These are phyloP conservation scores for Candida sanyaensis DNA, from an alignment of 1,139 yeast species.

Conservation along the genomic window DNA sequence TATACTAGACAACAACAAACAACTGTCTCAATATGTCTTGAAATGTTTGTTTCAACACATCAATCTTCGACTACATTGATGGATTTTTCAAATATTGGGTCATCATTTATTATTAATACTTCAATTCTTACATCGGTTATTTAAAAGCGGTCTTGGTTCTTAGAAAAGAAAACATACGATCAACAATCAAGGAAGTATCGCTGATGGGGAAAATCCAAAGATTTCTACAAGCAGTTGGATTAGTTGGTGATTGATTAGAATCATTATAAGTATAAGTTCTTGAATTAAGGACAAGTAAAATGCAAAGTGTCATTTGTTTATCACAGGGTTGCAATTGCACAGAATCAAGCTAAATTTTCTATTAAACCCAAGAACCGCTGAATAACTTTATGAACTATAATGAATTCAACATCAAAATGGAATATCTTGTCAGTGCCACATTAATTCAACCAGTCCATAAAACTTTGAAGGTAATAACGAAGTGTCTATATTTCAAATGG, in stretches of 20 bases:
- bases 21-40: too few relatives aligned
- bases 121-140: background rate
- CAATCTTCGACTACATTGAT: background rate
- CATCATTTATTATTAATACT: background rate
- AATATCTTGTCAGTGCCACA: too few relatives aligned
- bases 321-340: too few relatives aligned
- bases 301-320: slow-evolving; percentile 15
- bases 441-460: too few relatives aligned
- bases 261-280: slow-evolving; percentile 18
- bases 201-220: slow-evolving; percentile 20
- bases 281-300: slow-evolving; percentile 34
- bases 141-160: slow-evolving; percentile 5
- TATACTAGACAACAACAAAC: too few relatives aligned
- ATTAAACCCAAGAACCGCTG: too few relatives aligned
- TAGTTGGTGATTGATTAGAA: slow-evolving; percentile 11
- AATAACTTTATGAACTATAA: too few relatives aligned
- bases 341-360: too few relatives aligned
- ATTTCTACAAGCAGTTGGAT: slow-evolving; percentile 16
- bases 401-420: too few relatives aligned
- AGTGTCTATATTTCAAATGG: too few relatives aligned
- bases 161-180: slow-evolving; percentile 8
- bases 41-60: too few relatives aligned
- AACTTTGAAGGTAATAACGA: too few relatives aligned
- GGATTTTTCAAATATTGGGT: background rate
- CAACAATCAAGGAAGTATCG: slow-evolving; percentile 21